phyloP scores from a whole-genome alignment of 78 protist genomes.

The Guillardia theta region DNA sequence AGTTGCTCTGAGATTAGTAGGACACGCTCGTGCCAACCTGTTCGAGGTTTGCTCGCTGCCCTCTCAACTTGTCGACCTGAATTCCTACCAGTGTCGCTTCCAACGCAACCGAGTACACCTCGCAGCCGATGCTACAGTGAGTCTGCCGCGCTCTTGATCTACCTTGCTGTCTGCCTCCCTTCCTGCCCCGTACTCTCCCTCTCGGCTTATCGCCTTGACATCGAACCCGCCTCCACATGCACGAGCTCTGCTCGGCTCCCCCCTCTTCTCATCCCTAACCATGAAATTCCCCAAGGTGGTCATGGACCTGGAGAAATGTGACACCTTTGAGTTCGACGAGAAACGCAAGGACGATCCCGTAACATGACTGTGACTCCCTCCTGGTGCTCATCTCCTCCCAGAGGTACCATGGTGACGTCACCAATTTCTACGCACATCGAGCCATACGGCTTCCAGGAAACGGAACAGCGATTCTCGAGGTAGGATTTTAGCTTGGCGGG shows the following conservation, averaged over 20 bases:
- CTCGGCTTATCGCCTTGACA: too few species aligned
- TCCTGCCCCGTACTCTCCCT: too few species aligned
- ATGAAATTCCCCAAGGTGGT: too few species aligned
- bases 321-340: not conserved
- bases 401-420: not conserved
- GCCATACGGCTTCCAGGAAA: constrained; percentile 33
- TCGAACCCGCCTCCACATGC: too few species aligned
- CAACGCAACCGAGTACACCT: constrained; percentile 13
- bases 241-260: too few species aligned
- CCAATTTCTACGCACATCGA: constrained; percentile 10
- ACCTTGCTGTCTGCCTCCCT: too few species aligned
- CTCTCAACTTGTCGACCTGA: not conserved
- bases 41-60: not conserved
- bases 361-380: too few species aligned
- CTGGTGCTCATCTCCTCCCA: too few species aligned
- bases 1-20: not conserved
- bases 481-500: too few species aligned
- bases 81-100: not conserved
- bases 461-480: not conserved
- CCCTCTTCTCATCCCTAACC: too few species aligned
- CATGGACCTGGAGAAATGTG: not conserved
- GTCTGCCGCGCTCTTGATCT: too few species aligned
- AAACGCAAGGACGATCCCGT: not conserved
- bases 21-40: constrained; percentile 11
- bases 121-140: constrained; percentile 30